Percentiles rank a stretch among this genome's conserved stretches.
Evolutionary conservation across 2,329 filamentous ascomycete genomes (phyloP).

Genomic region (Fusarium ambrosium): DNA sequence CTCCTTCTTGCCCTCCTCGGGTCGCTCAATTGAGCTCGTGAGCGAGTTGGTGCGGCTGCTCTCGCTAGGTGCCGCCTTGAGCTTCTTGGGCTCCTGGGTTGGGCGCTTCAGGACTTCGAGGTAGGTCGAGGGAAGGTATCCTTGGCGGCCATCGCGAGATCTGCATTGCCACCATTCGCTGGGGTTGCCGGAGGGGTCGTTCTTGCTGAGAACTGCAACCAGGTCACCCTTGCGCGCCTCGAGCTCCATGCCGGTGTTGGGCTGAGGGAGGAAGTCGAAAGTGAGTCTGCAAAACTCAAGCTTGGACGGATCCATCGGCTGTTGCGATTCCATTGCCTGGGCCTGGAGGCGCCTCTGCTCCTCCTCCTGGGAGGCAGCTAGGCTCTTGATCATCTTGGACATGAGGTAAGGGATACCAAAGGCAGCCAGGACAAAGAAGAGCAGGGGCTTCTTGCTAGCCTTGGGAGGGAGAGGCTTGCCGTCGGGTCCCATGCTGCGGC

Average conservation of each 20-base stretch:
- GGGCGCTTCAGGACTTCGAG: constrained; percentile 79
- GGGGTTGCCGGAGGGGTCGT: constrained; percentile 89
- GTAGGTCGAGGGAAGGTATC: constrained; percentile 92
- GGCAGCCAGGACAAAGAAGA: constrained; percentile 94
- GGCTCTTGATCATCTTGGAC: constrained; percentile 91
- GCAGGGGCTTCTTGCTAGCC: constrained; percentile 93
- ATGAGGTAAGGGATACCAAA: constrained; percentile 97
- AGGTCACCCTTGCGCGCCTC: constrained; percentile 95
- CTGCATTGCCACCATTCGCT: constrained; percentile 99
- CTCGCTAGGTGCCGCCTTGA: constrained; percentile 64
- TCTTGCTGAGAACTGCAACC: constrained; percentile 93
- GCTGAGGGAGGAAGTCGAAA: constrained; percentile 92
- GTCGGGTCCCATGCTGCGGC: constrained; percentile 70
- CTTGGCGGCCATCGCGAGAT: constrained; percentile 88
- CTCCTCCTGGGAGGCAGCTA: constrained; percentile 88
- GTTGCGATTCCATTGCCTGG: constrained; percentile 64
- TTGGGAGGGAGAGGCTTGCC: constrained; percentile 75
- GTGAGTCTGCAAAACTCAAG: constrained; percentile 96
- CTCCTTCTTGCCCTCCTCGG: constrained; percentile 63
- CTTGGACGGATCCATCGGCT: constrained; percentile 85
- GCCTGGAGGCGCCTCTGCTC: constrained; percentile 73
- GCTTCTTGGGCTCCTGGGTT: constrained; percentile 64
- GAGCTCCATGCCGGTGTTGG: constrained; percentile 80
- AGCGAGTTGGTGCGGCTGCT: constrained; percentile 63
- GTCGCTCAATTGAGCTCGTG: constrained; percentile 58